Evolutionary conservation across 1,284 basidiomycete species (phyloP).

Genomic region (Ceratobasidium sp.): DNA sequence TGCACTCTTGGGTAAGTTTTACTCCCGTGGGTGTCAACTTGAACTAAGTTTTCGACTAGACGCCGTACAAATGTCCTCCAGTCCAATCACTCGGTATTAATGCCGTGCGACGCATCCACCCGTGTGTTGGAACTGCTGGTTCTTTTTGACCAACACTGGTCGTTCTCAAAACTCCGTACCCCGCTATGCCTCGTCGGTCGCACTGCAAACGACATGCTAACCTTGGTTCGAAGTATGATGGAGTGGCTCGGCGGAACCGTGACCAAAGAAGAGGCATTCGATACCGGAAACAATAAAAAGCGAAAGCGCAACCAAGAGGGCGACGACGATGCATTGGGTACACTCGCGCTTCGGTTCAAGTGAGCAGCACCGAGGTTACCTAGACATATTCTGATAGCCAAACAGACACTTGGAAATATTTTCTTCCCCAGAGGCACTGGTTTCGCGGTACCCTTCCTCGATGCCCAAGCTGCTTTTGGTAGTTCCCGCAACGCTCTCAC

Average conservation of each 20-base stretch:
- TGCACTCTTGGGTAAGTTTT: constrained; percentile 76
- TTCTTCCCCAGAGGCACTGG: constrained; percentile 77
- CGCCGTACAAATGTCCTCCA: constrained; percentile 84
- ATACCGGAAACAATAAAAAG: constrained; percentile 53
- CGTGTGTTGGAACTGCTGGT: constrained; percentile 93
- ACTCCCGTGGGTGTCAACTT: constrained; percentile 10
- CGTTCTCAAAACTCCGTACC: constrained; percentile 68
- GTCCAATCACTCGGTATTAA: constrained; percentile 78
- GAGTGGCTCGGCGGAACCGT: constrained; percentile 98
- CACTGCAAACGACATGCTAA: constrained; percentile 92
- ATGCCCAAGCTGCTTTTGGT: constrained; percentile 94
- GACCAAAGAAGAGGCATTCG: constrained; percentile 75
- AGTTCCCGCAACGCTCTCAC: constrained; percentile 88
- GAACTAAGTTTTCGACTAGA: constrained; percentile 56
- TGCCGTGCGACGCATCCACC: constrained; percentile 94
- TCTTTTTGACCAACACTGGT: constrained; percentile 97
- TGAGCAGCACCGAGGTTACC: constrained; percentile 47
- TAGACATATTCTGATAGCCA: neutral
- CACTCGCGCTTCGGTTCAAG: constrained; percentile 78
- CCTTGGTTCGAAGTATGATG: constrained; percentile 95
- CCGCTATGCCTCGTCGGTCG: constrained; percentile 92
- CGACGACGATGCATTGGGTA: constrained; percentile 77
- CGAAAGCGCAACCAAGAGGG: constrained; percentile 68
- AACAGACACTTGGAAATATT: constrained; percentile 88
- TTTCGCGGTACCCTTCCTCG: constrained; percentile 81